Conservation (phyloP, 2,329 filamentous ascomycete species). For the Phialophora chinensis region DNA sequence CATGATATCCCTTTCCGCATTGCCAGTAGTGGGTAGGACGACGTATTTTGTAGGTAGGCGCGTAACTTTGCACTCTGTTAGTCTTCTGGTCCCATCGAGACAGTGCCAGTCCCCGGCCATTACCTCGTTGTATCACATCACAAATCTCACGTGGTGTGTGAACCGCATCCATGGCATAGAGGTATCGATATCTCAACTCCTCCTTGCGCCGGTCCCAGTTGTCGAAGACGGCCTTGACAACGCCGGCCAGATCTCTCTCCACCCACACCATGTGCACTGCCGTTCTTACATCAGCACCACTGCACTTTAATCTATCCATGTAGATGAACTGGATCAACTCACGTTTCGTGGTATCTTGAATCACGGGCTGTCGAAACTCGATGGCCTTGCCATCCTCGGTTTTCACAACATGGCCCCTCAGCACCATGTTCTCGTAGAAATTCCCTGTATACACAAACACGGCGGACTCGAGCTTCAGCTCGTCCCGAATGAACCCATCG, state of each 20-base stretch:
- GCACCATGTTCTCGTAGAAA: conserved; percentile 36
- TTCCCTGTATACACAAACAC: conserved; percentile 37
- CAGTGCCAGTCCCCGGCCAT: background rate
- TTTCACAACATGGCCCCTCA: conserved; percentile 24
- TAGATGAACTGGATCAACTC: background rate
- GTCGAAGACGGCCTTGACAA: conserved; percentile 37
- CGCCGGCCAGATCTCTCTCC: conserved; percentile 32
- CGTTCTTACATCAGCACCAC: background rate
- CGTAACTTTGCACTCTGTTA: conserved; percentile 27
- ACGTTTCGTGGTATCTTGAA: conserved; percentile 28
- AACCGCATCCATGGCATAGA: conserved; percentile 28
- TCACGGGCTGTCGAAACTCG: conserved; percentile 33
- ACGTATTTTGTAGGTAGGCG: conserved; percentile 34
- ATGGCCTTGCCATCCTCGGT: conserved; percentile 23
- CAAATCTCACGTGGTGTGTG: conserved; percentile 27
- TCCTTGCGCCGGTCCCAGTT: conserved; percentile 37
- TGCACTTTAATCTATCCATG: background rate
- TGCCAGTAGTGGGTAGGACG: conserved; percentile 37
- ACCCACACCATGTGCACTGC: conserved; percentile 36
- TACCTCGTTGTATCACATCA: conserved; percentile 24
- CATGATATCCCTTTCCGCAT: conserved; percentile 39
- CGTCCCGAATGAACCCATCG: conserved; percentile 34
- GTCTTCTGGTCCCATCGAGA: background rate
- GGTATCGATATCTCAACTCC: conserved; percentile 25
- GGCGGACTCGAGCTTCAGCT: conserved; percentile 32